Evolutionary conservation across 352 stramenopile species (phyloP), one percentile per base, ranked within the genome.

Genomic region (Pythium apleroticum): DNA sequence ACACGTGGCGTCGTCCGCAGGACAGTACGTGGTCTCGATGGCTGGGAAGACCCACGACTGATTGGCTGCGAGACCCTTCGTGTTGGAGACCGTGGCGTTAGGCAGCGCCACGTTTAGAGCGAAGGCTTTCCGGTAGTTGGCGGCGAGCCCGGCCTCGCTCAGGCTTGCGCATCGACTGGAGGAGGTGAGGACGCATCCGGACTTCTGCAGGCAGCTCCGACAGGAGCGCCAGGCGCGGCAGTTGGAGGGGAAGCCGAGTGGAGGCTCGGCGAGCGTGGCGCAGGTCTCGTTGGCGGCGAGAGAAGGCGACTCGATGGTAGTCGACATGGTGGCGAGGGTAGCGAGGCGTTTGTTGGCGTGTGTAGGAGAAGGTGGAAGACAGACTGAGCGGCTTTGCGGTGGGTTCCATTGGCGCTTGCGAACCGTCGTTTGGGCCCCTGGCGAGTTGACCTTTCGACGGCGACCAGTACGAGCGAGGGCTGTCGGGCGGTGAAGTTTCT

Each of bases 11-110:
- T 68, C 61, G 41, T 24, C n/a, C 10, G 30, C 31, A 6, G 52
- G 6, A 43, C 61, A 68, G 61, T 68, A 68, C 20, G 50, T 35
- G 45, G 35, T 49, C 9, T 30, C 19, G 17, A 49, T 35, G 3
- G 61, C 61, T 14, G 54, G 53, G 35, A 68, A 68, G n/a, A 43
- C 17, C 52, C 43, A 68, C 12, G 17, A 41, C 52, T 62, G 61
- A 9, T 3, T 12, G 2, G 19, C 10, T 10, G 19, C 33, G 14
- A 39, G 52, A 9, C 30, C 30, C n/a, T 25, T 6, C 15, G 52
- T 15, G n/a, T 58, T 22, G 3, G 52, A 28, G 14, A 24, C 25
- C 20, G 53, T 37, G 19, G 20, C 12, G 22, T 49, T 60, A 33
- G 53, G 12, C 15, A 60, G 14, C 50, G 30, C 19, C 20, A 57